Percentiles rank a stretch among this genome's conserved stretches.
Conservation (phyloP, 768 basidiomycete genomes). For the Russula sp. region DNA sequence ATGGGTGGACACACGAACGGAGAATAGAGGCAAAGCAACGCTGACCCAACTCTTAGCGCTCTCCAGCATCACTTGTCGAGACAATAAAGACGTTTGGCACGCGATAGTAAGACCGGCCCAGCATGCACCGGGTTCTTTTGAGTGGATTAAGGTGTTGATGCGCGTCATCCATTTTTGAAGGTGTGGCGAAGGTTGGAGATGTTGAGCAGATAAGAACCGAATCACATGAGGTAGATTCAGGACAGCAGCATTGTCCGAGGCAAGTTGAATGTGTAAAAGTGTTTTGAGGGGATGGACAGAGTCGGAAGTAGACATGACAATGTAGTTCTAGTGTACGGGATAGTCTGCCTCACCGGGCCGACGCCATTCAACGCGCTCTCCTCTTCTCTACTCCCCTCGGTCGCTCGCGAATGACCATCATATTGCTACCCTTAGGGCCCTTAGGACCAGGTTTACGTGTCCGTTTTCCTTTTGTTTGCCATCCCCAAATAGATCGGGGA, state of each 20-base stretch:
- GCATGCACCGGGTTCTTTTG: slow-evolving; percentile 70
- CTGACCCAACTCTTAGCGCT: slow-evolving; percentile 71
- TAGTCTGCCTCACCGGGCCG: slow-evolving; percentile 11
- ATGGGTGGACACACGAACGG: slow-evolving; percentile 51
- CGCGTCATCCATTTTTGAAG: slow-evolving; percentile 74
- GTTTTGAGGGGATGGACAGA: slow-evolving; percentile 52
- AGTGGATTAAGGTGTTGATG: slow-evolving; percentile 68
- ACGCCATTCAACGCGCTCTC: slow-evolving; percentile 28
- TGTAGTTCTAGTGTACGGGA: background rate
- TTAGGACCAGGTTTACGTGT: slow-evolving; percentile 92
- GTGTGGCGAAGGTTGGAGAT: slow-evolving; percentile 60
- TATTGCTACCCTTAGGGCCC: slow-evolving; percentile 87
- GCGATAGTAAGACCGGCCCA: slow-evolving; percentile 83
- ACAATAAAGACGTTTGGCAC: slow-evolving; percentile 57
- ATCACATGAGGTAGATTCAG: slow-evolving; percentile 59
- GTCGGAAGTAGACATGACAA: slow-evolving; percentile 20
- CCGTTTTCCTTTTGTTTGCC: slow-evolving; percentile 87
- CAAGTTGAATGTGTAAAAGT: slow-evolving; percentile 68
- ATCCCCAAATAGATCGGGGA: slow-evolving; percentile 89
- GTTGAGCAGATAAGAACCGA: slow-evolving; percentile 49
- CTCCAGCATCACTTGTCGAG: slow-evolving; percentile 61
- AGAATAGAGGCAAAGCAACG: slow-evolving; percentile 59
- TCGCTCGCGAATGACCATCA: slow-evolving; percentile 82
- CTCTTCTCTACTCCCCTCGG: slow-evolving; percentile 66
- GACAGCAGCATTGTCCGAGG: slow-evolving; percentile 61